phyloP scores from a whole-genome alignment of 345 rosid genomes.

The Rhodomyrtus tomentosa region DNA sequence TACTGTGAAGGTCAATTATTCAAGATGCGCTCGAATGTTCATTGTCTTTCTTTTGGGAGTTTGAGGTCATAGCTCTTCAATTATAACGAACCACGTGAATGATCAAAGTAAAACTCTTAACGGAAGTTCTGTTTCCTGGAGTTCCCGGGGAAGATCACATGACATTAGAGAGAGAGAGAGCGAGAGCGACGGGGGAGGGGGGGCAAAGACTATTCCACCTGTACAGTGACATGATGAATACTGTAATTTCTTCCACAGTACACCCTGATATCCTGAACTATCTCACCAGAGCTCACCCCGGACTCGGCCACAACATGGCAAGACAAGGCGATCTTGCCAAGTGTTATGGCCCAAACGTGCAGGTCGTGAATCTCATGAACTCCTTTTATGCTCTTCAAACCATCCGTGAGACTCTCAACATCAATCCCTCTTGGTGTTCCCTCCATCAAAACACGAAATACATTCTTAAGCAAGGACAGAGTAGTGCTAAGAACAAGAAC shows the following conservation, averaged over 20 bases:
- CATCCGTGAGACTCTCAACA: constrained; percentile 28
- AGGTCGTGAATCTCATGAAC: constrained; percentile 52
- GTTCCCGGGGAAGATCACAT: neutral
- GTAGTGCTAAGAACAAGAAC: constrained; percentile 44
- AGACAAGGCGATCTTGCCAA: constrained; percentile 49
- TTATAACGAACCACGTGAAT: neutral
- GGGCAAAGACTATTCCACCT: constrained; percentile 34
- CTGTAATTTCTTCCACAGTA: constrained; percentile 39
- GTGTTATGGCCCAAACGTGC: constrained; percentile 75
- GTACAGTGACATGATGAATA: constrained; percentile 63
- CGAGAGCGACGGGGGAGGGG: neutral
- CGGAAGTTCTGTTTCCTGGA: neutral
- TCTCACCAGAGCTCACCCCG: constrained; percentile 29
- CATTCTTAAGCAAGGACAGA: constrained; percentile 43
- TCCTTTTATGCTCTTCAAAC: constrained; percentile 36
- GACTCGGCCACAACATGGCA: constrained; percentile 58
- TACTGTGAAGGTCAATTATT: constrained; percentile 19
- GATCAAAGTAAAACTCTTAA: neutral
- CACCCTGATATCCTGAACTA: constrained; percentile 34
- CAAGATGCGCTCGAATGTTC: neutral
- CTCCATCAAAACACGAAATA: constrained; percentile 57
- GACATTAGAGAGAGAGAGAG: neutral
- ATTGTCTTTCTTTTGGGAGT: neutral
- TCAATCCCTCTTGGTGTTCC: constrained; percentile 47
- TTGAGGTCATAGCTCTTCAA: neutral